Evolutionary conservation across 1,284 basidiomycete species (phyloP).

Genomic region (Microbotryum violaceum): DNA sequence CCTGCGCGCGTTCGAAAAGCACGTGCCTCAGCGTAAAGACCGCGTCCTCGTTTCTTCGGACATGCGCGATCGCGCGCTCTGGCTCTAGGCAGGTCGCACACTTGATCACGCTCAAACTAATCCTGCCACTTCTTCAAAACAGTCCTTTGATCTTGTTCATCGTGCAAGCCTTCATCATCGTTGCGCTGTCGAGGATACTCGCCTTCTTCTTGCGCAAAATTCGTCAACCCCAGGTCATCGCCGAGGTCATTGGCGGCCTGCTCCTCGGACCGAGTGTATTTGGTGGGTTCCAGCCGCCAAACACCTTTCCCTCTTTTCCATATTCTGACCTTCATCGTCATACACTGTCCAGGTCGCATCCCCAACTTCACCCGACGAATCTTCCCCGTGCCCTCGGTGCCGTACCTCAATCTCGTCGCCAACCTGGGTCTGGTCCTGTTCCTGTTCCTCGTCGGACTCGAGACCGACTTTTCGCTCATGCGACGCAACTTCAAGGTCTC

Average conservation of each 20-base stretch:
- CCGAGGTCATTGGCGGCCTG: conserved; percentile 45
- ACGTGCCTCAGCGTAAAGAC: not conserved
- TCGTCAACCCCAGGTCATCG: conserved; percentile 43
- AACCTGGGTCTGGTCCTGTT: conserved; percentile 61
- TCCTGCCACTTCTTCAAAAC: not conserved
- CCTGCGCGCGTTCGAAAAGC: not conserved
- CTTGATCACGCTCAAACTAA: not conserved
- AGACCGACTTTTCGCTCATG: conserved; percentile 75
- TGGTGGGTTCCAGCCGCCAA: conserved; percentile 42
- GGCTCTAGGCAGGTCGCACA: not conserved
- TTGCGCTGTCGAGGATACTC: conserved; percentile 42
- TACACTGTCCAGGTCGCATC: conserved; percentile 46
- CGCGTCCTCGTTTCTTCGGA: not conserved
- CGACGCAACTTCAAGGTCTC: conserved; percentile 32
- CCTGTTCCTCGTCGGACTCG: conserved; percentile 81
- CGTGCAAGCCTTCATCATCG: conserved; percentile 39
- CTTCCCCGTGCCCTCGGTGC: conserved; percentile 62
- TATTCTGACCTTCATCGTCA: not conserved
- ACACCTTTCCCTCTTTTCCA: not conserved
- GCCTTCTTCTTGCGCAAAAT: conserved; percentile 38
- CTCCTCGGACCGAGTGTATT: conserved; percentile 42
- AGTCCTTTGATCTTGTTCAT: conserved; percentile 34
- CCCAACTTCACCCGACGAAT: conserved; percentile 73
- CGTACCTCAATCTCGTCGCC: conserved; percentile 80
- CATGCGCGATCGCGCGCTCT: not conserved